Evolutionary conservation across 371 early-diverging fungal species (phyloP).

Genomic region (Mortierella sp.): DNA sequence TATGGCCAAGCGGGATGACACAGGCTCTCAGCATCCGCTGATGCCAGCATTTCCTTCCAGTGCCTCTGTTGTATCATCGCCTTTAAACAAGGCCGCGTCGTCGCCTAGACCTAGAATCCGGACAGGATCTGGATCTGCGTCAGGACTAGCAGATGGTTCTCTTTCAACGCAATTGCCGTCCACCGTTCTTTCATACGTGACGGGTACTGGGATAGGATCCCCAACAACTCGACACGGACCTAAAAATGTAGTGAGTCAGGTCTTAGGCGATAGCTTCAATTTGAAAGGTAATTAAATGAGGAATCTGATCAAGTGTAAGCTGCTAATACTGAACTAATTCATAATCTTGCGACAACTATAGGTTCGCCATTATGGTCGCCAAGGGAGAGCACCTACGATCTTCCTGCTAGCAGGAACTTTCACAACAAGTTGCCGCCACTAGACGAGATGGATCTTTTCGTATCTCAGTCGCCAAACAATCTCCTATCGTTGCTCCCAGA

Average conservation of each 20-base stretch:
- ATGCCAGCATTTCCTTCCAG: background rate
- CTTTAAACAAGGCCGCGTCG: background rate
- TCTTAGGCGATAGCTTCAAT: constrained; percentile 8
- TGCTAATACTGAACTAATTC: no score
- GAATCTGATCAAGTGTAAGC: background rate
- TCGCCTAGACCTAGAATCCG: constrained; percentile 12
- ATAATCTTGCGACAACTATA: background rate
- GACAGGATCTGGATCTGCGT: constrained; percentile 1
- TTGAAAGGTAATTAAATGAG: constrained; percentile 12
- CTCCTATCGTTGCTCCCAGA: constrained; percentile 45
- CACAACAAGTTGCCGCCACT: constrained; percentile 45
- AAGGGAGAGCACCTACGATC: constrained; percentile 23
- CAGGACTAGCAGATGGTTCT: background rate
- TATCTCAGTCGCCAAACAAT: constrained; percentile 48
- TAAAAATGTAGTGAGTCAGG: constrained; percentile 1
- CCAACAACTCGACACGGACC: constrained; percentile 7
- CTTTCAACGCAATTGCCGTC: background rate
- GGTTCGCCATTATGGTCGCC: constrained; percentile 50
- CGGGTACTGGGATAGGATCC: constrained; percentile 14
- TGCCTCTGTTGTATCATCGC: background rate
- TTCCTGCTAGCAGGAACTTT: constrained; percentile 23
- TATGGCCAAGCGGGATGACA: constrained; percentile 43
- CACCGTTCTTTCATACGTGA: constrained; percentile 10
- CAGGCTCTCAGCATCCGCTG: constrained; percentile 8
- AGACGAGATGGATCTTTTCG: constrained; percentile 48